Conservation (phyloP, 148 eudicot species). For the Drosera capensis region DNA sequence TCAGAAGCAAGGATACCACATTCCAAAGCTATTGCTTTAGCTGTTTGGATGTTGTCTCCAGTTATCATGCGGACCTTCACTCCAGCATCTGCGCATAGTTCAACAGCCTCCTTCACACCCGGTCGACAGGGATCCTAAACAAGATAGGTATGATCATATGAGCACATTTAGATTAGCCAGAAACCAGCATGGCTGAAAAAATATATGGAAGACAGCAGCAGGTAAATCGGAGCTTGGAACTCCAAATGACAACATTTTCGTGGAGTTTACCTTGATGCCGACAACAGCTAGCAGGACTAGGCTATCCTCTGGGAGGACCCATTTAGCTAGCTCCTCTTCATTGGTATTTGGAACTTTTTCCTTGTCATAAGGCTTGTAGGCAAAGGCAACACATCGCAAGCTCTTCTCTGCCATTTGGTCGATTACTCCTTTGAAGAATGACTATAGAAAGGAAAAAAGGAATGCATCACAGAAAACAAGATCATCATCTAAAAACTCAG, state of each 20-base stretch:
- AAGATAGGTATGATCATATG: constrained; percentile 5
- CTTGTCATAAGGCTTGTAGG: constrained; percentile 43
- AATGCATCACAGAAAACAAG: background rate
- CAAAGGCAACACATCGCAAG: constrained; percentile 85
- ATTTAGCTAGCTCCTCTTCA: constrained; percentile 53
- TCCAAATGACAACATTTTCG: too few relatives aligned
- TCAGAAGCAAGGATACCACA: constrained; percentile 70
- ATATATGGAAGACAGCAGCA: too few relatives aligned
- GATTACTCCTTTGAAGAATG: constrained; percentile 41
- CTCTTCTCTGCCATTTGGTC: constrained; percentile 78
- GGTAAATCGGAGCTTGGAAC: too few relatives aligned
- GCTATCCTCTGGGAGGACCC: constrained; percentile 65
- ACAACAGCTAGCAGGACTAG: constrained; percentile 67
- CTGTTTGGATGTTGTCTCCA: constrained; percentile 90
- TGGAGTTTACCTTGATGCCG: constrained; percentile 58
- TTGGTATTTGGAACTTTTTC: constrained; percentile 41
- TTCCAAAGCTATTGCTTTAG: constrained; percentile 79
- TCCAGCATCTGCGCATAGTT: constrained; percentile 61
- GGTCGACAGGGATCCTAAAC: constrained; percentile 90
- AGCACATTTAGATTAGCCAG: background rate
- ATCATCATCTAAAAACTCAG: background rate
- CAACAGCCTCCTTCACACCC: constrained; percentile 76
- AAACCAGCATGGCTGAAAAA: too few relatives aligned
- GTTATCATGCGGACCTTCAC: constrained; percentile 98
- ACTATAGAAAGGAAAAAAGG: constrained; percentile 22